Evolutionary conservation across 257 asterid genomes (phyloP).

Genomic region (Nicotiana otophora): DNA sequence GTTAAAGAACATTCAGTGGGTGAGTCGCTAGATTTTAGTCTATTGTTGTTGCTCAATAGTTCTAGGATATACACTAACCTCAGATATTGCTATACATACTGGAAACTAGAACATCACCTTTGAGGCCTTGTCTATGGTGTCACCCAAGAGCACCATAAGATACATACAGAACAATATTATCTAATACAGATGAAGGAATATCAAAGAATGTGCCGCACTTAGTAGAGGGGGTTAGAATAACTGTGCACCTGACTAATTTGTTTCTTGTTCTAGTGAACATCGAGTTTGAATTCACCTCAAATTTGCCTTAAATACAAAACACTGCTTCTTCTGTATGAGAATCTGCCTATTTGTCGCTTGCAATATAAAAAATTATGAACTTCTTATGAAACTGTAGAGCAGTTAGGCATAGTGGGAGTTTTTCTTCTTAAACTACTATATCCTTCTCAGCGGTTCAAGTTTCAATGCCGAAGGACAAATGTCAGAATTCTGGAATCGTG

Average conservation of each 20-base stretch:
- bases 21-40: not conserved
- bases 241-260: not conserved
- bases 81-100: not conserved
- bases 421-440: not conserved
- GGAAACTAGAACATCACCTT: slow-evolving; percentile 3
- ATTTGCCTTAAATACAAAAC: not conserved
- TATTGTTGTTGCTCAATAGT: not conserved
- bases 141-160: not conserved
- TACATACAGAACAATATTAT: not conserved
- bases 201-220: not conserved
- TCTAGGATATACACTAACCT: not conserved
- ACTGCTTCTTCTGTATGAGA: no score
- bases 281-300: not conserved
- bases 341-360: no score
- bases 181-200: not conserved
- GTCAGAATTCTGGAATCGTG: slow-evolving; percentile 92
- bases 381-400: not conserved
- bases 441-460: slow-evolving; percentile 18
- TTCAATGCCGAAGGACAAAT: slow-evolving; percentile 31
- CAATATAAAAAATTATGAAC: not conserved
- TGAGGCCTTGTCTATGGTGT: not conserved
- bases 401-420: not conserved
- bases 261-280: not conserved
- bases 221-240: not conserved
- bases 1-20: not conserved